These are phyloP conservation scores for Geosmithia putterillii DNA, from an alignment of 2,329 filamentous ascomycete genomes.

Conservation along the genomic window DNA sequence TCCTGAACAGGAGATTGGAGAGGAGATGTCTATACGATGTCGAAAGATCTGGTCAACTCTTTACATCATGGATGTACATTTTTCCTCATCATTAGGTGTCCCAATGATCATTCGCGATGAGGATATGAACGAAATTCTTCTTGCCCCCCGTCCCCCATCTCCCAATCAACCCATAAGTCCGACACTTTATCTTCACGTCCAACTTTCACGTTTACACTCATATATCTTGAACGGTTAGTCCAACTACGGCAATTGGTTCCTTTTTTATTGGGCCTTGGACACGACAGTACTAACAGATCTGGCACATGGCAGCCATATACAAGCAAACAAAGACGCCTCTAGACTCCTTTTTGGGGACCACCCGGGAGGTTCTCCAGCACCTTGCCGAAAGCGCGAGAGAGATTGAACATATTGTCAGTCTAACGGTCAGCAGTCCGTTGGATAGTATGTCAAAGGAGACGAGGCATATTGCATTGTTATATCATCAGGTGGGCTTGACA, in stretches of 20 bases:
- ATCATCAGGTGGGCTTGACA: constrained; percentile 19
- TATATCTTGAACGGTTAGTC: constrained; percentile 20
- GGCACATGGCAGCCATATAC: constrained; percentile 16
- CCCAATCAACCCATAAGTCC: constrained; percentile 12
- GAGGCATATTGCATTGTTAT: constrained; percentile 21
- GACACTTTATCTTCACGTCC: constrained; percentile 19
- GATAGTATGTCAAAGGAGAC: constrained; percentile 22
- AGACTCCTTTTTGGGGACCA: constrained; percentile 20
- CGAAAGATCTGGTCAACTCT: constrained; percentile 27
- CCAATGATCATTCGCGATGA: constrained; percentile 23
- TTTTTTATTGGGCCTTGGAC: neutral
- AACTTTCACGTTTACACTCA: constrained; percentile 20
- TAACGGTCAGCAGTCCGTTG: constrained; percentile 18
- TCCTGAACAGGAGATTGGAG: constrained; percentile 19
- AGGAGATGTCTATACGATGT: constrained; percentile 16
- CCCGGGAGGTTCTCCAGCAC: constrained; percentile 19
- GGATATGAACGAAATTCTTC: constrained; percentile 22
- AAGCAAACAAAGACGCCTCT: constrained; percentile 19
- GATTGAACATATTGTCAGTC: constrained; percentile 20
- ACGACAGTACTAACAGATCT: neutral
- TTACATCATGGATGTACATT: constrained; percentile 25
- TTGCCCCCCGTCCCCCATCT: constrained; percentile 11
- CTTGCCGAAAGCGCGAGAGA: constrained; percentile 23
- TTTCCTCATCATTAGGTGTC: constrained; percentile 23
- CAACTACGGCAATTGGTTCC: neutral